Conservation (phyloP, 257 asterid species). For the Catharanthus roseus region DNA sequence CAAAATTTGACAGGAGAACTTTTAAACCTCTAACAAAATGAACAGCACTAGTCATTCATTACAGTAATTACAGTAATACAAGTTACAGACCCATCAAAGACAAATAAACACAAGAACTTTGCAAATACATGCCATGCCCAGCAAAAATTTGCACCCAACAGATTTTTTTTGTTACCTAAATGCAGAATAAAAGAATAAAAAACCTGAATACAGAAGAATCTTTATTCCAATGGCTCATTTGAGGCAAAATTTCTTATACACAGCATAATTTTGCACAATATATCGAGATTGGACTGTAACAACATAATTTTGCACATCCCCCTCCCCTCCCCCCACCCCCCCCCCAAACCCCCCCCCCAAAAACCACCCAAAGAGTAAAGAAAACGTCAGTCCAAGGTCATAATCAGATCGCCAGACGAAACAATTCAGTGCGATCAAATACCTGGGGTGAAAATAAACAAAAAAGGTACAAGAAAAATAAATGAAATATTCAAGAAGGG, state of each 20-base stretch:
- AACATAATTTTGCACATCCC: no score
- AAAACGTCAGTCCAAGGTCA: background rate
- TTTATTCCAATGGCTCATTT: background rate
- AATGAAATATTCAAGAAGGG: background rate
- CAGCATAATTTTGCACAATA: background rate
- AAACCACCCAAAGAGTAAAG: background rate
- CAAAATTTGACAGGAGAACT: no score
- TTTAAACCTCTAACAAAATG: no score
- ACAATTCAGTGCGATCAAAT: constrained; percentile 7
- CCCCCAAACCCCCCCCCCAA: background rate
- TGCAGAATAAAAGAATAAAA: no score
- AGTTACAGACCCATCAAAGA: background rate
- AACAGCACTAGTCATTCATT: background rate
- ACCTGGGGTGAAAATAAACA: background rate
- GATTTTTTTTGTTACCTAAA: no score
- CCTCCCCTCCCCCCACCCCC: background rate
- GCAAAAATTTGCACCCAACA: no score
- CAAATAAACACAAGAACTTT: background rate
- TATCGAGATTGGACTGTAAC: background rate
- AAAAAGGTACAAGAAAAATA: background rate
- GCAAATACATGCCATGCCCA: background rate
- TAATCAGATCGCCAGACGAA: background rate
- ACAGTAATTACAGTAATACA: background rate
- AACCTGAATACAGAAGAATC: background rate
- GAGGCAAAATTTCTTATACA: background rate